Percentiles rank a stretch among this genome's conserved stretches.
Evolutionary conservation across 1,284 basidiomycete species (phyloP).

Genomic region (Inonotus hispidus): DNA sequence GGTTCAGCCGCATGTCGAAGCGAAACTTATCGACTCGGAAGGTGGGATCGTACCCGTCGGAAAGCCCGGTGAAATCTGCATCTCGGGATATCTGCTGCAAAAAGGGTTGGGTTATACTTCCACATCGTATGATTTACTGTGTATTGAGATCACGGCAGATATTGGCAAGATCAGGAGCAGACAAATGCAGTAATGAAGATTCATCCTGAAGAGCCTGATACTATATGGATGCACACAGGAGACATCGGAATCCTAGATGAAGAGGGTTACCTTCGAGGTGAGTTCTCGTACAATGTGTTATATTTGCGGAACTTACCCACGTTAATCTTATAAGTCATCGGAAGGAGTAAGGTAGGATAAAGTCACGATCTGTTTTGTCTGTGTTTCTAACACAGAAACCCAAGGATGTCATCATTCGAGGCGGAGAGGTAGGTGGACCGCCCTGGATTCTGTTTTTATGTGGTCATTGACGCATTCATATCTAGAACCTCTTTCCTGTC

Average conservation of each 20-base stretch:
- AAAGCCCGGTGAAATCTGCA: conserved; percentile 68
- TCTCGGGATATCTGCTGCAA: conserved; percentile 74
- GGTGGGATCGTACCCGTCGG: conserved; percentile 62
- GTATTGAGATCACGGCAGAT: conserved; percentile 37
- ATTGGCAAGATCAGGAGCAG: conserved; percentile 73
- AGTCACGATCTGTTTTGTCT: background rate
- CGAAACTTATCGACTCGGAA: conserved; percentile 60
- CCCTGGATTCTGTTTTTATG: background rate
- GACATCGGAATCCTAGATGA: conserved; percentile 81
- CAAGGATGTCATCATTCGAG: conserved; percentile 83
- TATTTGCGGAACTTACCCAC: conserved; percentile 1
- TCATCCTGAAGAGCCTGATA: conserved; percentile 47
- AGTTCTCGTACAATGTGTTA: background rate
- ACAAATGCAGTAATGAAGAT: conserved; percentile 57
- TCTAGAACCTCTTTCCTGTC: conserved; percentile 76
- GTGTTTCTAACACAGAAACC: background rate
- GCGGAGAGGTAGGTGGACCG: conserved; percentile 59
- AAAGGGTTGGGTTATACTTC: conserved; percentile 49
- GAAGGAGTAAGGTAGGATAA: conserved; percentile 57
- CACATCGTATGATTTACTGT: background rate
- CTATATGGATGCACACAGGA: conserved; percentile 80
- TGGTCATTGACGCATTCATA: background rate
- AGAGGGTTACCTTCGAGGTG: conserved; percentile 74
- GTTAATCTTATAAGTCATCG: conserved; percentile 51
- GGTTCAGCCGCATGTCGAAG: conserved; percentile 70